Conservation (phyloP, 2,329 filamentous ascomycete genomes). For the Pseudopithomyces maydicus region DNA sequence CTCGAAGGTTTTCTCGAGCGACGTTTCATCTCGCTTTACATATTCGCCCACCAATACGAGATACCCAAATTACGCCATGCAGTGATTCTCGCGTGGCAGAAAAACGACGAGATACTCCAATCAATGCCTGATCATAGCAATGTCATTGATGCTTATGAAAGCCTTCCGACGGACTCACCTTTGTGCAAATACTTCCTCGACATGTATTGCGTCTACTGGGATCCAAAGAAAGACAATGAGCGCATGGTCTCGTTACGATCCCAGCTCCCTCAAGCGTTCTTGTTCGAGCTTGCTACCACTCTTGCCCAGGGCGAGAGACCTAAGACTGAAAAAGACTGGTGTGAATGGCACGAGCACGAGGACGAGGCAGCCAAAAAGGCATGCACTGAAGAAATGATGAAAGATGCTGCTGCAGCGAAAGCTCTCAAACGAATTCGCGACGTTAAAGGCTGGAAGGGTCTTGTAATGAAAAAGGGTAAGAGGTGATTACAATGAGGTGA, state of each 20-base stretch:
- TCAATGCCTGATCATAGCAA: constrained; percentile 45
- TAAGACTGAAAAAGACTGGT: constrained; percentile 44
- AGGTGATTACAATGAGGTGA: constrained; percentile 17
- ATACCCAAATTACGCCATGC: constrained; percentile 39
- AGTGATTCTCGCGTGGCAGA: constrained; percentile 41
- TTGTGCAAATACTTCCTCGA: constrained; percentile 43
- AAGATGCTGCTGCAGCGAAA: constrained; percentile 35
- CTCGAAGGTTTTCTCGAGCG: constrained; percentile 44
- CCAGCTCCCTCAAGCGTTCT: constrained; percentile 40
- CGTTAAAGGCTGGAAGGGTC: constrained; percentile 43
- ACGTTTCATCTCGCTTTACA: constrained; percentile 41
- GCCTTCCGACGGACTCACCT: constrained; percentile 33
- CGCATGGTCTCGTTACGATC: constrained; percentile 35
- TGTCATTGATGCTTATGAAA: constrained; percentile 41
- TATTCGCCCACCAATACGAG: constrained; percentile 39
- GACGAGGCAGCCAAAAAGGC: constrained; percentile 38
- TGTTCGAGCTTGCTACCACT: constrained; percentile 41
- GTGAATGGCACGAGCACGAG: constrained; percentile 44
- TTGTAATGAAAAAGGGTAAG: constrained; percentile 44
- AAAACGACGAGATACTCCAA: constrained; percentile 42
- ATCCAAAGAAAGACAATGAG: constrained; percentile 40
- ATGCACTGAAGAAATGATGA: constrained; percentile 37
- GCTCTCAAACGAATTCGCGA: constrained; percentile 40
- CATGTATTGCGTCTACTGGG: constrained; percentile 45
- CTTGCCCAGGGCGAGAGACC: constrained; percentile 39